Conservation (phyloP, 352 stramenopile species). For the Globisporangium spiculum region DNA sequence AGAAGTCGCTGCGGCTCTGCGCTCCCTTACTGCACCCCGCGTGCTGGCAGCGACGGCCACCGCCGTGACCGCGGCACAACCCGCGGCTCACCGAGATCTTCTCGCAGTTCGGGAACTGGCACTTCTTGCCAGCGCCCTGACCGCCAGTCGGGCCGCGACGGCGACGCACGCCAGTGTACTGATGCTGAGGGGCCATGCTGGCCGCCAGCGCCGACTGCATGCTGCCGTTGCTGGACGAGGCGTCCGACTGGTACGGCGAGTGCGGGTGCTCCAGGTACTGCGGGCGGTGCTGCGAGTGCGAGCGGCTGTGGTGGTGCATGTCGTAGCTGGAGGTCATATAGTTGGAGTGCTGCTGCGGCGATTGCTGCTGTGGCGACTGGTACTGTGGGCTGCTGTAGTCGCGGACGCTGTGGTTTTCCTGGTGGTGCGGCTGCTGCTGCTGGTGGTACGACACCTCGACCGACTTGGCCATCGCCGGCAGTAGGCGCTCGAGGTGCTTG, state of each 20-base stretch:
- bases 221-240: slow-evolving; percentile 22
- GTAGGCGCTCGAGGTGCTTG: slow-evolving; percentile 42
- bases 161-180: slow-evolving; percentile 16
- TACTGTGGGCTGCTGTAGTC: slow-evolving; percentile 4
- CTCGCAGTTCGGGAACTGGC: slow-evolving; percentile 44
- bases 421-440: slow-evolving; percentile 6
- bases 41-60: slow-evolving; percentile 52
- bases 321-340: slow-evolving; percentile 18
- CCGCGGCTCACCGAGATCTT: slow-evolving; percentile 65
- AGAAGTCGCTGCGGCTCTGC: slow-evolving; percentile 58
- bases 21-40: slow-evolving; percentile 46
- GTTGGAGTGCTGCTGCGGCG: slow-evolving; percentile 16
- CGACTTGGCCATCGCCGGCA: slow-evolving; percentile 25
- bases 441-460: background rate
- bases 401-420: slow-evolving; percentile 10
- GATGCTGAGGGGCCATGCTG: background rate
- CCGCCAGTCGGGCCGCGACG: slow-evolving; percentile 32
- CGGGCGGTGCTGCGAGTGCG: slow-evolving; percentile 16
- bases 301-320: slow-evolving; percentile 21
- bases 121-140: slow-evolving; percentile 49
- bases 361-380: slow-evolving; percentile 21
- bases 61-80: slow-evolving; percentile 57
- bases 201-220: background rate
- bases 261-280: slow-evolving; percentile 10
- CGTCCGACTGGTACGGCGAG: slow-evolving; percentile 34